Base-by-base conservation (phyloP, 1,284 basidiomycete species). In the Ceratobasidium theobromae region DNA sequence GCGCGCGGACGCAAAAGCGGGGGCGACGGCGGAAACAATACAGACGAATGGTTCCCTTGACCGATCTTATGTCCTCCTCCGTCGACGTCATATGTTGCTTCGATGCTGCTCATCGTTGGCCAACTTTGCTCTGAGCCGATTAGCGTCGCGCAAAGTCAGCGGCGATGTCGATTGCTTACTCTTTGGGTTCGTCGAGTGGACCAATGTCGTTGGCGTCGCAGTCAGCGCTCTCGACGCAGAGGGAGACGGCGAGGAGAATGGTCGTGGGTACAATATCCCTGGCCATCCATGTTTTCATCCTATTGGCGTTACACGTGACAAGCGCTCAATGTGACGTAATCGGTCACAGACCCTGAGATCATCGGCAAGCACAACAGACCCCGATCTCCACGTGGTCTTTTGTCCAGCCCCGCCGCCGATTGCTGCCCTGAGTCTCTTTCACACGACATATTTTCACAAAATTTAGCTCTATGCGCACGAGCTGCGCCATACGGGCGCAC, bases 61-160 rank as follows among this genome's bases (percentile, higher is more conserved):
- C 46, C 16, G 14, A 30, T 8, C 33, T 33, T 48, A 45, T 60
- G 43, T 5, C 43, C 57, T 38, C 21, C 21, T 35, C 35, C 48
- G 16, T 21, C 21, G 5, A 48, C 45, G 45, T 48, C 45, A 48
- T 48, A 27, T 9, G 46, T 51, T 62, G 58, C 58, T 35, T 64
- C 58, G 48, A 38, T 64, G 43, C 30, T 52, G 23, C 33, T 43
- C 58, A 64, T 64, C 23, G 25, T 27, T 43, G 14, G 16, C 40
- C n/a, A n/a, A n/a, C n/a, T 33, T 12, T 54, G 32, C 11, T 33
- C 38, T 46, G n/a, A n/a, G n/a, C 18, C 1, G 4, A 28, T 58
- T 46, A 64, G 48, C 35, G 30, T 52, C 25, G 32, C 16, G 25
- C 33, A 25, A 11, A 40, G 25, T 18, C 16, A 43, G 40, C 16